These are phyloP conservation scores for Dimocarpus longan DNA, from an alignment of 345 rosid genomes.

Conservation along the genomic window DNA sequence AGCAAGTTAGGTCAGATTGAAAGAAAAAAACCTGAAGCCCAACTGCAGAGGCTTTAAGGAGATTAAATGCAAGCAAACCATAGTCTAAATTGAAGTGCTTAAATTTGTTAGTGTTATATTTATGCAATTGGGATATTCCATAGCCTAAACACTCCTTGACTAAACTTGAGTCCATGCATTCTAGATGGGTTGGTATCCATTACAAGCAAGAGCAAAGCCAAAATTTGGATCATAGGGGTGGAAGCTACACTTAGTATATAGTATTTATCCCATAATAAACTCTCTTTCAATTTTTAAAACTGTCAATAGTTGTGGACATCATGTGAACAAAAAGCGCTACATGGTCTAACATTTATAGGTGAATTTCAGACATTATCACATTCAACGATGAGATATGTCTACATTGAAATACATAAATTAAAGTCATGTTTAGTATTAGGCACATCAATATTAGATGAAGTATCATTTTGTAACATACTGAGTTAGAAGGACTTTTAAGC, in stretches of 20 bases:
- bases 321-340: background rate
- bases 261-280: background rate
- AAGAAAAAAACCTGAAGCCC: background rate
- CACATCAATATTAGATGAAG: background rate
- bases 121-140: background rate
- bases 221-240: background rate
- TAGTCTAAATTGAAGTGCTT: background rate
- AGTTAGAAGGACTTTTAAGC: no score
- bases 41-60: background rate
- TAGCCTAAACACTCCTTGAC: background rate
- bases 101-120: background rate
- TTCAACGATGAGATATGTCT: background rate
- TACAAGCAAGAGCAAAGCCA: background rate
- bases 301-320: background rate
- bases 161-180: background rate
- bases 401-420: background rate
- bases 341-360: background rate
- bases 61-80: background rate
- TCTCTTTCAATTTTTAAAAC: background rate
- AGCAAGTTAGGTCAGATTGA: no score
- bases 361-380: background rate
- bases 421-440: background rate
- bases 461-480: no score
- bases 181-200: background rate
- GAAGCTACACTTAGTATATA: no score